Evolutionary conservation across 1,284 basidiomycete species (phyloP).

Genomic region (Puccinia triticina): DNA sequence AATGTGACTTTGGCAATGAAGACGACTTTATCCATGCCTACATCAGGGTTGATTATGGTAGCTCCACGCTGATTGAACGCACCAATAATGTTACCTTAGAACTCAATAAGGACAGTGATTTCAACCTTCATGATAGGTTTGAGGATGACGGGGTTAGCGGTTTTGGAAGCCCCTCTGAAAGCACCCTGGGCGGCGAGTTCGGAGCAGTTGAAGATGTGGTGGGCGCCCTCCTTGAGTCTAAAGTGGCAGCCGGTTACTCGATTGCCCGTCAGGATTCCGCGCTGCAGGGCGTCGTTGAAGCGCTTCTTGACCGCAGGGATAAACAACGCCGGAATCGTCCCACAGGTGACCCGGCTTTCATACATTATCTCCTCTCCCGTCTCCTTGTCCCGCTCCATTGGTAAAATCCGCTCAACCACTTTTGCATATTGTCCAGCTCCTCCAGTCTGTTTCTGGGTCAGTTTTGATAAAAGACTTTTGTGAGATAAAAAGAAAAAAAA

Average conservation of each 20-base stretch:
- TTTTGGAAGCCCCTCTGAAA: conserved; percentile 85
- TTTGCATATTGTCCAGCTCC: conserved; percentile 96
- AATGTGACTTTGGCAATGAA: conserved; percentile 86
- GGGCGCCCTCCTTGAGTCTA: conserved; percentile 87
- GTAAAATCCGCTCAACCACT: conserved; percentile 88
- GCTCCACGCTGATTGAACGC: conserved; percentile 90
- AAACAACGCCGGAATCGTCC: conserved; percentile 85
- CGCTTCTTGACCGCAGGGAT: conserved; percentile 98
- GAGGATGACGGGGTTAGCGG: conserved; percentile 78
- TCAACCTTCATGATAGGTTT: conserved; percentile 99
- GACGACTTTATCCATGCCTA: conserved; percentile 96
- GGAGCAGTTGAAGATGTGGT: conserved; percentile 94
- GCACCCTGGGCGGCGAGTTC: conserved; percentile 89
- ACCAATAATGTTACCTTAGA: conserved; percentile 94
- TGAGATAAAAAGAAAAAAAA: conserved; percentile 1
- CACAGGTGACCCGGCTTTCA: conserved; percentile 86
- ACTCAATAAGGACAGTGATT: conserved; percentile 92
- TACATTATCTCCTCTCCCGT: conserved; percentile 67
- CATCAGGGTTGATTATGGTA: conserved; percentile 93
- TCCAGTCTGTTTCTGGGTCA: conserved; percentile 89
- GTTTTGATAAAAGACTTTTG: neutral
- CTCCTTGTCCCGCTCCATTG: conserved; percentile 67
- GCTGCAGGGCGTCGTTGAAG: conserved; percentile 90
- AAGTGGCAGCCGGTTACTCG: conserved; percentile 83
- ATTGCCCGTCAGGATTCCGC: conserved; percentile 87